Evolutionary conservation across 371 early-diverging fungal genomes (phyloP).

Genomic region (Umbelopsis sp.): DNA sequence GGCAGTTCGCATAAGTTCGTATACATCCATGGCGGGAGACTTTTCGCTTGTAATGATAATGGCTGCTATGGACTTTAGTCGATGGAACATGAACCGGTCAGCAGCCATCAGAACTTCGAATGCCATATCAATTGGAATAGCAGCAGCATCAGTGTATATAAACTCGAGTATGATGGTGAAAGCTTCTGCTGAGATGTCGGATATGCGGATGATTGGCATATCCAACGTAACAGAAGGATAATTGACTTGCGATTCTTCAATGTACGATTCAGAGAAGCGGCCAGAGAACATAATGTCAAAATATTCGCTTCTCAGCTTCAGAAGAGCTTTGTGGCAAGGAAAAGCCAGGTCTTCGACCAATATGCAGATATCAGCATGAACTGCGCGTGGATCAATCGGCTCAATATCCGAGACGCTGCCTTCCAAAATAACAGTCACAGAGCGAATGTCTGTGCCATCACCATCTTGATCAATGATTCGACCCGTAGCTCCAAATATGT

Average conservation of each 20-base stretch:
- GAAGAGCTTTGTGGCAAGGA: constrained; percentile 37
- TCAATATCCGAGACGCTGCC: not conserved
- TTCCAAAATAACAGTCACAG: constrained; percentile 15
- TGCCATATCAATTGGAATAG: constrained; percentile 34
- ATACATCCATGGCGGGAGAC: constrained; percentile 35
- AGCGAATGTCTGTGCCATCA: constrained; percentile 2
- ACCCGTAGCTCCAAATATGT: constrained; percentile 15
- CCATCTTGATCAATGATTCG: constrained; percentile 2
- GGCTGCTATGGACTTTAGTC: constrained; percentile 40
- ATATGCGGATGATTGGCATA: constrained; percentile 31
- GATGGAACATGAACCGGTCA: constrained; percentile 36
- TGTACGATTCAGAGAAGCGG: constrained; percentile 32
- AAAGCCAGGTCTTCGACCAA: constrained; percentile 32
- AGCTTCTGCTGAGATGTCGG: constrained; percentile 28
- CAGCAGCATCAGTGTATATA: constrained; percentile 44
- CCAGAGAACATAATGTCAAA: constrained; percentile 40
- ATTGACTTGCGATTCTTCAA: not conserved
- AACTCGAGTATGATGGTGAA: constrained; percentile 39
- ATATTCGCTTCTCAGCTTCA: constrained; percentile 37
- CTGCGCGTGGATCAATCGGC: constrained; percentile 9
- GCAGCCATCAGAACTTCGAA: constrained; percentile 39
- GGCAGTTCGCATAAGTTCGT: constrained; percentile 32
- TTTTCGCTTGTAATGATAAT: constrained; percentile 33
- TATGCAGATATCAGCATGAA: constrained; percentile 39
- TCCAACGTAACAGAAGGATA: constrained; percentile 20